Evolutionary conservation across 257 asterid genomes (phyloP), one percentile per base, ranked within the genome.

Genomic region (Solanum sparsipilum): DNA sequence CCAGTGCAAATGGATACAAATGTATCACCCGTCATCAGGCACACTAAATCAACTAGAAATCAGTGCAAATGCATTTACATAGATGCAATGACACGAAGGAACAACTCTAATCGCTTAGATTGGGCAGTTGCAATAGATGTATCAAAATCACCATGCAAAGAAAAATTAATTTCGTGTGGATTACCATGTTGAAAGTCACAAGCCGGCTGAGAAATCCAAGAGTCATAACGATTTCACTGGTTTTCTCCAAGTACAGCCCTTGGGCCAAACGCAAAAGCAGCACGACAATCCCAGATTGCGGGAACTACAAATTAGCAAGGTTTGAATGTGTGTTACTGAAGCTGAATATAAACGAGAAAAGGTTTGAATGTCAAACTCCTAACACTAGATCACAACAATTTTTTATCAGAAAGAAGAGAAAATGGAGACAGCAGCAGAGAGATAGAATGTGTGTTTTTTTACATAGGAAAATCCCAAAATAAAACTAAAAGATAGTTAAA

Each of bases 121-220:
- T 81, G 84, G 70, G 58, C 85, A 27, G 67, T 34, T 9, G 83
- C 73, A 87, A 78, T 76, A 38, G 72, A 87, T 82, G 81, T 86
- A 87, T 68, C 35, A 86, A 88, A 86, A 86, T 63, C 87, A 88
- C 68, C 5, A 31, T 12, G 38, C 68, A 81, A 65, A 36, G 35
- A 46, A 81, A 78, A 81, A 46, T 29, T 46, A 15, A 46, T 18
- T 76, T 36, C 7, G 25, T 32, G 68, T 16, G 39, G 68, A 90
- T 88, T 93, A 97, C 99, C 98, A 34, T 88, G 90, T 92, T 95
- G 92, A 91, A 96, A 41, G 93, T 93, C 93, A 93, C 95, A 90
- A 97, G 88, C 86, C 98, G 96, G 89, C 92, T 94, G 58, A 97
- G 93, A 92, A 97, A 91, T 92, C 92, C 98, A 78, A 97, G 96